Evolutionary conservation across 177 flowering plant genomes (phyloP), one percentile per base, ranked within the genome.

Genomic region (Vitis hybrid): DNA sequence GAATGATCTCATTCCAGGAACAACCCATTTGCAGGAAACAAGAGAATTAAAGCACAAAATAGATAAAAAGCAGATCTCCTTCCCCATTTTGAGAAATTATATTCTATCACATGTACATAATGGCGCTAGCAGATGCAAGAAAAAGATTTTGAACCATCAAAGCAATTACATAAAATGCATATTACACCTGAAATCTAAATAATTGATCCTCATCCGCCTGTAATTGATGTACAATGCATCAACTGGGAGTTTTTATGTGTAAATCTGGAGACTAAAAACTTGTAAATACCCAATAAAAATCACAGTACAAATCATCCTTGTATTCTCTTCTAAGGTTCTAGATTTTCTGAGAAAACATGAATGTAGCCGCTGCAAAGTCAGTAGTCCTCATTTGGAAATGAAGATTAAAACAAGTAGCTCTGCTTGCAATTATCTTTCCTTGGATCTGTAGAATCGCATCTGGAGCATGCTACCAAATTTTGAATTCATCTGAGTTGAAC

Each of bases 201-300:
- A 54, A 76, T 68, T 71, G 20, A 67, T 57, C 44, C 64, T 58
- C 56, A 50, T 57, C 60, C 44, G 50, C 55, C 53, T 66, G 58
- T 72, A 59, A 65, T 38, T n/a, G 59, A 73, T 66, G 73, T 77
- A 77, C 80, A 73, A 55, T 54, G 68, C 71, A 66, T 73, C 64
- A 62, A 61, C 53, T 65, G 66, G 24, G n/a, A 50, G 22, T 19
- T 67, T 20, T 44, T 53, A 52, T 54, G 71, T 24, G 33, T 69
- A 64, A 47, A 12, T 64, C 12, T 64, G 62, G 61, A 2, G 60
- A 50, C 31, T 17, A 19, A 19, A 17, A 58, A 52, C 59, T 31
- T 62, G 73, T 59, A 68, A 72, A 54, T 73, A 64, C 33, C 64
- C 15, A 12, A 5, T 18, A 50, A 22, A 14, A 14, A 38, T 69